Evolutionary conservation across 345 rosid species (phyloP).

Genomic region (Ceriops zippeliana): DNA sequence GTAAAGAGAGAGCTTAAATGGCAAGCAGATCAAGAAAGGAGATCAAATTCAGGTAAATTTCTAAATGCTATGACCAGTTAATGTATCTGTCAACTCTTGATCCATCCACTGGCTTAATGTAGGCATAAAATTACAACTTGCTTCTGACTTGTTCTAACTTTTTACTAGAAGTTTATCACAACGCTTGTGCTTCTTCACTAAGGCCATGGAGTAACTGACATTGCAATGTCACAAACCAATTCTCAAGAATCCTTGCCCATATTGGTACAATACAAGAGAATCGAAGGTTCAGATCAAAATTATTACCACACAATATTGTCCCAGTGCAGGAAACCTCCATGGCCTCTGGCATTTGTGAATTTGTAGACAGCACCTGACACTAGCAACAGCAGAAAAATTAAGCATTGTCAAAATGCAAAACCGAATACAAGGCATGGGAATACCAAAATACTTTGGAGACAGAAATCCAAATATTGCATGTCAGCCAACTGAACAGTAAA

Average conservation of each 20-base stretch:
- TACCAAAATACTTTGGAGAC: background rate
- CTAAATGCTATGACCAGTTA: background rate
- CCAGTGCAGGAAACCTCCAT: conserved; percentile 76
- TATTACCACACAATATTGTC: conserved; percentile 48
- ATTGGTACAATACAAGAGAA: background rate
- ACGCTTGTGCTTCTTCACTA: background rate
- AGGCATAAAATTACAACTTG: too few species aligned
- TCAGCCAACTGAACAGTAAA: conserved; percentile 3
- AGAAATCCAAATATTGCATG: background rate
- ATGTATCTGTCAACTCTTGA: too few species aligned
- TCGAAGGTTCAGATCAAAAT: conserved; percentile 8
- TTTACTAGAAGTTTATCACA: too few species aligned
- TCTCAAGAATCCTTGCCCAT: background rate
- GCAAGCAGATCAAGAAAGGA: background rate
- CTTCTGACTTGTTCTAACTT: too few species aligned
- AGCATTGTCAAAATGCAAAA: too few species aligned
- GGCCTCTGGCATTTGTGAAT: conserved; percentile 72
- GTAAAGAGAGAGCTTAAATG: background rate
- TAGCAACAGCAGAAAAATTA: conserved; percentile 17
- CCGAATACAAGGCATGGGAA: background rate
- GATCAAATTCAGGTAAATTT: background rate
- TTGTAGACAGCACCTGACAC: conserved; percentile 73
- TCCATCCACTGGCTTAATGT: too few species aligned
- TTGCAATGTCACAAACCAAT: background rate
- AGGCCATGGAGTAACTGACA: background rate